Percentiles rank a stretch among this genome's conserved stretches.
Evolutionary conservation across 2,329 filamentous ascomycete species (phyloP).

Genomic region (Lachnellula hyalina): DNA sequence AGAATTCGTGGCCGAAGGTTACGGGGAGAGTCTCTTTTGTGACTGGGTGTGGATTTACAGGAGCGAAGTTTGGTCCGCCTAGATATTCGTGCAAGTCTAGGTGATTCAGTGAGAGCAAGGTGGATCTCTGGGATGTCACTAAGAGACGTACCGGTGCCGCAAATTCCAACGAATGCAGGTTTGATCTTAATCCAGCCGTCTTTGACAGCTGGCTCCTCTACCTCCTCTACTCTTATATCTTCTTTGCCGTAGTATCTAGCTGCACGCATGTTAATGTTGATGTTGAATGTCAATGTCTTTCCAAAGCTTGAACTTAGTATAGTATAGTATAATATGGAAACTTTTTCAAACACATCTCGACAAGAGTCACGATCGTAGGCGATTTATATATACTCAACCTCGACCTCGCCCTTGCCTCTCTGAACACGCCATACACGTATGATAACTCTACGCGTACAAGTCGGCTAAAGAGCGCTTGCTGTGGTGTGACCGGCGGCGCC

Average conservation of each 20-base stretch:
- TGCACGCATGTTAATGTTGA: constrained; percentile 40
- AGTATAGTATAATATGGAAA: too few species aligned
- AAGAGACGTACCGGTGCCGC: constrained; percentile 36
- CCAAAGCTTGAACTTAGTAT: background rate
- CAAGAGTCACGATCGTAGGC: background rate
- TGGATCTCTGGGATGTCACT: background rate
- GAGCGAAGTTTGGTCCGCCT: constrained; percentile 43
- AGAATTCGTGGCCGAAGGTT: constrained; percentile 61
- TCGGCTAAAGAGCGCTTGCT: background rate
- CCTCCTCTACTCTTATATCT: constrained; percentile 49
- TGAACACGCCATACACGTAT: too few species aligned
- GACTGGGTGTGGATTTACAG: constrained; percentile 48
- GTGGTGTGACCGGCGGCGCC: background rate
- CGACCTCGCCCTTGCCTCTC: background rate
- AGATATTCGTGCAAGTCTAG: constrained; percentile 49
- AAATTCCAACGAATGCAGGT: constrained; percentile 47
- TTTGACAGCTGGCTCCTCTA: constrained; percentile 42
- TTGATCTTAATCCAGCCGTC: constrained; percentile 47
- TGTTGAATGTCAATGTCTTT: background rate
- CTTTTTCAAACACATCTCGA: too few species aligned
- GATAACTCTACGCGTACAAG: background rate
- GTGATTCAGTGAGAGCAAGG: background rate
- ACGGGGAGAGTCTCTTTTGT: constrained; percentile 53
- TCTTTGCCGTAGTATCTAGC: constrained; percentile 50
- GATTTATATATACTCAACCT: background rate